phyloP scores from a whole-genome alignment of 73 alveolate species.

The Paramecium caudatum region DNA sequence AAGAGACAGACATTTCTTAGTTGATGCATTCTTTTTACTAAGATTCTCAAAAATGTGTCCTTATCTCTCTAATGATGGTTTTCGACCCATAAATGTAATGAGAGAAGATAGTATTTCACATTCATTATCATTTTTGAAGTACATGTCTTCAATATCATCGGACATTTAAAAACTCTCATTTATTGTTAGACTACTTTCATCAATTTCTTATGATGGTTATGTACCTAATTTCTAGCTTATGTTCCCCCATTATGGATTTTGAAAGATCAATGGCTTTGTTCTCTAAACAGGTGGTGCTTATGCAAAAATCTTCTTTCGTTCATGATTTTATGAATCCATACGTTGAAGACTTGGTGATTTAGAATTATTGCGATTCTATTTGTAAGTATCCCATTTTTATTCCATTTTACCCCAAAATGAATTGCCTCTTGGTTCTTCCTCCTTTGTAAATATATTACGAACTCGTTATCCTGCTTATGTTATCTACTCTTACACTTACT shows the following conservation, averaged over 20 bases:
- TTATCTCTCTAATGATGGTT: not conserved
- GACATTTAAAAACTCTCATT: not conserved
- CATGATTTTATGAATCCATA: constrained; percentile 20
- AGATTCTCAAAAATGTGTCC: constrained; percentile 32
- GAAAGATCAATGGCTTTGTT: constrained; percentile 28
- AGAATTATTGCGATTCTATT: not conserved
- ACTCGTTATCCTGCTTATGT: too few relatives aligned
- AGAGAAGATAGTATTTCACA: not conserved
- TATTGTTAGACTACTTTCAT: constrained; percentile 29
- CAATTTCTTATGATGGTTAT: constrained; percentile 9
- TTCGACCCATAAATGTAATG: constrained; percentile 26
- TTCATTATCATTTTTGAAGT: constrained; percentile 57
- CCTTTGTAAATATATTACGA: too few relatives aligned
- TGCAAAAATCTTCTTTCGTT: constrained; percentile 7
- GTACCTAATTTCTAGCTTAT: not conserved
- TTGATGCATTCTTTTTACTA: not conserved
- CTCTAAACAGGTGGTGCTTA: not conserved
- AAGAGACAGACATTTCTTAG: not conserved
- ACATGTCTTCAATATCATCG: constrained; percentile 61
- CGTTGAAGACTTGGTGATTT: not conserved
- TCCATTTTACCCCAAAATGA: too few relatives aligned
- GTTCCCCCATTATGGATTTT: constrained; percentile 18
- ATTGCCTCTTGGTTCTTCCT: too few relatives aligned
- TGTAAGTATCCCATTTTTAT: not conserved
- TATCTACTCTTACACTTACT: too few relatives aligned